Conservation (phyloP, 495 filamentous ascomycete species). For the Penicillium canescens region DNA sequence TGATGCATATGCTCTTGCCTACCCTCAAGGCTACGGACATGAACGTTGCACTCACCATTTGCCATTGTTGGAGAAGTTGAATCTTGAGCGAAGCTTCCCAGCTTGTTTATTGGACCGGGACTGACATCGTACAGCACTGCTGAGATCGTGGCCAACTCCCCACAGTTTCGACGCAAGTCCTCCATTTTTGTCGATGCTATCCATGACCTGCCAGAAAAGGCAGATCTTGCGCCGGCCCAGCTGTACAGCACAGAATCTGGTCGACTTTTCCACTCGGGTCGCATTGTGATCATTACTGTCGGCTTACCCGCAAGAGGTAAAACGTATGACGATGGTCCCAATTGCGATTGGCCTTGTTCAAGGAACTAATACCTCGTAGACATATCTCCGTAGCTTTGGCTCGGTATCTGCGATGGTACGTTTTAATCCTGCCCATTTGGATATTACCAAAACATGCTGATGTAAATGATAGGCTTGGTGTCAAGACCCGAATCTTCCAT, state of each 20-base stretch:
- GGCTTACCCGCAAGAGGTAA: constrained; percentile 95
- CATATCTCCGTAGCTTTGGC: constrained; percentile 95
- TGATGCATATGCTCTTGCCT: too few species aligned
- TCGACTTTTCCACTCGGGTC: constrained; percentile 92
- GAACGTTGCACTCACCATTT: not conserved
- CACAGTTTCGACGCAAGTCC: constrained; percentile 79
- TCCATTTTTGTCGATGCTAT: constrained; percentile 97
- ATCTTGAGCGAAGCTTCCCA: not conserved
- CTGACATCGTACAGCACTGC: constrained; percentile 57
- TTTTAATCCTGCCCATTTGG: constrained; percentile 5
- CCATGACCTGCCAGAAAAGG: constrained; percentile 84
- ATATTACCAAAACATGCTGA: constrained; percentile 3
- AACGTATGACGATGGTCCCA: constrained; percentile 61
- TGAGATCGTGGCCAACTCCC: constrained; percentile 83
- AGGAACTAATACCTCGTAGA: constrained; percentile 39
- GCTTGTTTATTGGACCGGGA: constrained; percentile 1
- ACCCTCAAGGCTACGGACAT: too few species aligned
- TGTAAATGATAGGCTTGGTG: constrained; percentile 70
- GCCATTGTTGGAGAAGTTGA: constrained; percentile 30
- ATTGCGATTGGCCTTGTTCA: not conserved
- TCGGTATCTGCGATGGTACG: constrained; percentile 90
- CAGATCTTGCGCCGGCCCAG: constrained; percentile 90
- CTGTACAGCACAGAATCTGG: constrained; percentile 98
- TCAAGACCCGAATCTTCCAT: constrained; percentile 97
- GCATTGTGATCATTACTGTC: constrained; percentile 96